Percentiles rank a stretch among this genome's conserved stretches.
Evolutionary conservation across 139 green algal genomes (phyloP).

Genomic region (Eudorina sp.): DNA sequence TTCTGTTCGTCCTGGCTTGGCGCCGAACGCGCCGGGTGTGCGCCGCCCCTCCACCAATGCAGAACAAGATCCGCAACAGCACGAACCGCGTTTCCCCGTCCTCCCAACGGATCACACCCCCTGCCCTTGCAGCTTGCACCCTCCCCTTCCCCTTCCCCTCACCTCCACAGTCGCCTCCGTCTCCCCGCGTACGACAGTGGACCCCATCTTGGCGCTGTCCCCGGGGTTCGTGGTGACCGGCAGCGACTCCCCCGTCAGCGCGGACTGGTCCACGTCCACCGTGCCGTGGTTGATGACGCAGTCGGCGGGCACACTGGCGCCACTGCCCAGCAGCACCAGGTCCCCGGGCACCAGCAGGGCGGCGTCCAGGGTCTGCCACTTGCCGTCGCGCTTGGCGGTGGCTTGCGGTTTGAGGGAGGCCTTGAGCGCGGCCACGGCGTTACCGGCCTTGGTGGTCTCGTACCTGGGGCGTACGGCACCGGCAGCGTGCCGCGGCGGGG

Average conservation of each 20-base stretch:
- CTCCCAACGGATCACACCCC: neutral
- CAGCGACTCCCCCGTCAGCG: conserved; percentile 91
- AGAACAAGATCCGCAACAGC: too few relatives aligned
- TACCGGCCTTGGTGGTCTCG: conserved; percentile 78
- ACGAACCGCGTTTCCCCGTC: neutral
- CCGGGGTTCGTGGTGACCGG: conserved; percentile 84
- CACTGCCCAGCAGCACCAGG: conserved; percentile 80
- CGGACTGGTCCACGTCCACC: conserved; percentile 85
- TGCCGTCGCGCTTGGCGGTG: conserved; percentile 85
- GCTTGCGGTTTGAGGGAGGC: conserved; percentile 86
- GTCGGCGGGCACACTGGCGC: conserved; percentile 83
- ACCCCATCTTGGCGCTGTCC: conserved; percentile 88
- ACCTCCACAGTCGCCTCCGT: conserved; percentile 62
- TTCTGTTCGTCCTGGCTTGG: too few relatives aligned
- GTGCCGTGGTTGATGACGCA: conserved; percentile 75
- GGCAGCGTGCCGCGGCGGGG: too few relatives aligned
- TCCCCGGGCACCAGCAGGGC: conserved; percentile 83
- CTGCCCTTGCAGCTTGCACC: too few relatives aligned
- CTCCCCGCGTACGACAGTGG: conserved; percentile 82
- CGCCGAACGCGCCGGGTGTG: too few relatives aligned
- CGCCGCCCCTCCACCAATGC: too few relatives aligned
- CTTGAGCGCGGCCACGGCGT: conserved; percentile 89
- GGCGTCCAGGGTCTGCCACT: conserved; percentile 79
- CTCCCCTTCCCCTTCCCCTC: neutral
- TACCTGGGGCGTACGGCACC: neutral